Base-by-base conservation (phyloP, 2,329 filamentous ascomycete species). In the Acarospora socialis region DNA sequence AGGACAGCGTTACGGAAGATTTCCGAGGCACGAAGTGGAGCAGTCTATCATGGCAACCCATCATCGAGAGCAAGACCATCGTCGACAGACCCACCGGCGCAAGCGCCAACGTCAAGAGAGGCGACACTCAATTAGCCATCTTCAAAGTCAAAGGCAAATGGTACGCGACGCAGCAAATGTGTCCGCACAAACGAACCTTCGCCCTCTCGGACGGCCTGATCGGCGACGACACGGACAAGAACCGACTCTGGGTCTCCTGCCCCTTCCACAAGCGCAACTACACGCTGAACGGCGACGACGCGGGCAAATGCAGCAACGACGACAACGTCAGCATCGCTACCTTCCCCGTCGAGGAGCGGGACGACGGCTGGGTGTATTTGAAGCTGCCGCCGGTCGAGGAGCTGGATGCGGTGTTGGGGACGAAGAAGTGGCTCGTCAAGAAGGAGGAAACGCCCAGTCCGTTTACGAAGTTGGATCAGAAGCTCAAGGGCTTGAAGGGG, bases 151-250 rank as follows among this genome's bases (percentile, higher is more conserved):
- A 72, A 33, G 83, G 82, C 13, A 70, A 69, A 33, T 92, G 77
- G 63, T 87, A 87, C 54, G 80, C 81, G 36, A 80, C 79, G 9
- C 84, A 93, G 59, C 82, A 93, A 51, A 93, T 93, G 84, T 93
- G 84, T 52, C 84, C 84, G 7, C 83, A 92, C 60, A 90, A 87
- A 57, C 77, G 83, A 7, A 77, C 83, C 1, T 93, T 93, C 48
- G 77, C 86, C n/a, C 70, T 93, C 16, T 79, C 78, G 0, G 86
- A 93, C 50, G 82, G 83, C 2, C 60, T 93, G 6, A 68, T 93
- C 28, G 84, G 86, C 23, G 77, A 59, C 28, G 52, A 57, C 28
- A 30, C 53, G 37, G 46, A 59, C 37, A 53, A 63, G 26, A 65
- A 70, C 39, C 75, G 74, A 37, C 74, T 84, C n/a, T 92, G 79